Percentiles rank a stretch among this genome's conserved stretches.
Evolutionary conservation across 306 rosid genomes (phyloP).

Genomic region (Fagus crenata): DNA sequence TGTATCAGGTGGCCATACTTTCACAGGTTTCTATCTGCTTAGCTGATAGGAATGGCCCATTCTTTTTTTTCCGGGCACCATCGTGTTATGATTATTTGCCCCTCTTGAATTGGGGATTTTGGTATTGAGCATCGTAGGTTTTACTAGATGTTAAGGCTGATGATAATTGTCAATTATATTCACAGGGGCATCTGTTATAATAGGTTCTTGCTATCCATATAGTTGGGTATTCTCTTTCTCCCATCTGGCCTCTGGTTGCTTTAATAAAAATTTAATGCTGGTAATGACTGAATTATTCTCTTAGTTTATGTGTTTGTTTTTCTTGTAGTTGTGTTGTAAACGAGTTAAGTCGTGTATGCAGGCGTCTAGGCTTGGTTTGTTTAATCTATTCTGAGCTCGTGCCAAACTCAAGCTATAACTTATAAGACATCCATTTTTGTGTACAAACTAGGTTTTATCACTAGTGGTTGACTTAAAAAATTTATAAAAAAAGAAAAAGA

Average conservation of each 20-base stretch:
- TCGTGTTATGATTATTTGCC: conserved; percentile 41
- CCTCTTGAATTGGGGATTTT: conserved; percentile 48
- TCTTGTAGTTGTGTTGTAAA: no score
- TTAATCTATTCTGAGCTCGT: no score
- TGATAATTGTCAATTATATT: not conserved
- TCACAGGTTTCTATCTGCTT: not conserved
- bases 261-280: not conserved
- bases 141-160: not conserved
- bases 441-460: no score
- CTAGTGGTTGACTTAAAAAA: no score
- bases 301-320: not conserved
- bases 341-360: no score
- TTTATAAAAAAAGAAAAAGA: no score
- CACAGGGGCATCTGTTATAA: not conserved
- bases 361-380: no score
- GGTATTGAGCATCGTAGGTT: conserved; percentile 17
- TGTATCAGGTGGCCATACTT: conserved; percentile 15
- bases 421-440: no score
- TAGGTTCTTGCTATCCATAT: not conserved
- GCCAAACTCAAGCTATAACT: no score
- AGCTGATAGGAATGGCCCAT: conserved; percentile 15
- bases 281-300: not conserved
- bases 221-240: not conserved
- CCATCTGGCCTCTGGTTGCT: not conserved
- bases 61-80: conserved; percentile 28